Base-by-base conservation (phyloP, 179 eudicot genomes). In the Silene noctiflora region DNA sequence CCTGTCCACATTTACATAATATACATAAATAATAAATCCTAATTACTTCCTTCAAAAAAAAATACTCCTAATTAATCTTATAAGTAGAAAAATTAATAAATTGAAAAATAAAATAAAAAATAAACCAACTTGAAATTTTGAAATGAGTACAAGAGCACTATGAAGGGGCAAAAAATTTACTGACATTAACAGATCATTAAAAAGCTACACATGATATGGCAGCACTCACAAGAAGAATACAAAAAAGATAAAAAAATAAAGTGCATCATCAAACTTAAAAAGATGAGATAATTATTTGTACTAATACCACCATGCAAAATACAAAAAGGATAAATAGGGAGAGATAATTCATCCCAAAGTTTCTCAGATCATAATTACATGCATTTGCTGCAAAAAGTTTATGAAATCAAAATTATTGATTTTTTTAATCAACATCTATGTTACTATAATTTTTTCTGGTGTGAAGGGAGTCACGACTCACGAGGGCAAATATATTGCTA, bases 1-100 rank as follows among this genome's bases (percentile, higher is more conserved):
- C 80, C 91, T 88, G 87, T 4, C 86, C 88, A 60, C 69, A 75
- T 73, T 71, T 44, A 9, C 53, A 63, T 44, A 27, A 77, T 71
- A 21, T 51, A 62, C 58, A 51, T 62, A 35, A 42, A 5, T 55
- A 59, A 69, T 19, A 33, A 25, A 25, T 29, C 72, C 56, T 4
- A 69, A 21, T 16, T 61, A 27, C 17, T 35, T 68, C 51, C 24
- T 60, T 48, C 16, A 12, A 11, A 13, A 48, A 48, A 11, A 48
- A 48, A 48, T 11, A 48, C 55, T 29, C 4, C 17, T 48, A 13
- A 13, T 13, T 51, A 51, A 13, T 51, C 16, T 16, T 51, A 51
- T 4, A 29, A 58, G 0, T 72, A 33, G 6, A 73, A 21, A 16
- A 21, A 20, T 20, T 21, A 20, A 59, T 59, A 59, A 4, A 69